phyloP scores from a whole-genome alignment of 1,284 basidiomycete genomes.

The Cystobasidium slooffiae region DNA sequence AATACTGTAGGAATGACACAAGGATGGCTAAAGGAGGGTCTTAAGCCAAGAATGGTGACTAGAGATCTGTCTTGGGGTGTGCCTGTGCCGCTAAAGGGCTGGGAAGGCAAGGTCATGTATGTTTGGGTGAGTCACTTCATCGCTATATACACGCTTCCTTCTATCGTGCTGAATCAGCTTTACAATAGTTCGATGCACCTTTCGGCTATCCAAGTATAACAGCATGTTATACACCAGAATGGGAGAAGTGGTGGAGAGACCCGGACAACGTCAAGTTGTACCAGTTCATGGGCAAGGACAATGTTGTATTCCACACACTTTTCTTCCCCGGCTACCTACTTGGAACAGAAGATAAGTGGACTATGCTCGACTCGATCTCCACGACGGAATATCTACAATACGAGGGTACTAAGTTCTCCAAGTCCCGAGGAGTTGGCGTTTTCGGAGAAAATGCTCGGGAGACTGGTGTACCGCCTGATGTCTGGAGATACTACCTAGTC shows the following conservation, averaged over 20 bases:
- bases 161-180: background rate
- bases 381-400: constrained; percentile 99
- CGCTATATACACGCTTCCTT: no score
- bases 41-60: constrained; percentile 89
- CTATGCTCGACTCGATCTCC: constrained; percentile 89
- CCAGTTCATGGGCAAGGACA: constrained; percentile 83
- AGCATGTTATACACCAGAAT: constrained; percentile 89
- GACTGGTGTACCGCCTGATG: constrained; percentile 87
- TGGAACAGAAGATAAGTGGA: constrained; percentile 90
- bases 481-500: constrained; percentile 97
- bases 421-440: constrained; percentile 94
- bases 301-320: constrained; percentile 81
- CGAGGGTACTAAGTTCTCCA: constrained; percentile 98
- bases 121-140: constrained; percentile 55
- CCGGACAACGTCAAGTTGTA: constrained; percentile 87
- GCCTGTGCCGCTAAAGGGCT: constrained; percentile 77
- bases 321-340: constrained; percentile 91
- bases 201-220: constrained; percentile 99
- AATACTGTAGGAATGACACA: constrained; percentile 92
- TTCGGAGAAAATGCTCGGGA: constrained; percentile 94
- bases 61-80: constrained; percentile 97
- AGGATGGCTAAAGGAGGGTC: constrained; percentile 81
- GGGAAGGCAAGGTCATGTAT: constrained; percentile 97
- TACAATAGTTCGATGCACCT: constrained; percentile 98
- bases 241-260: constrained; percentile 98